Evolutionary conservation across 2,329 filamentous ascomycete genomes (phyloP).

Genomic region (Curvularia spicifera): DNA sequence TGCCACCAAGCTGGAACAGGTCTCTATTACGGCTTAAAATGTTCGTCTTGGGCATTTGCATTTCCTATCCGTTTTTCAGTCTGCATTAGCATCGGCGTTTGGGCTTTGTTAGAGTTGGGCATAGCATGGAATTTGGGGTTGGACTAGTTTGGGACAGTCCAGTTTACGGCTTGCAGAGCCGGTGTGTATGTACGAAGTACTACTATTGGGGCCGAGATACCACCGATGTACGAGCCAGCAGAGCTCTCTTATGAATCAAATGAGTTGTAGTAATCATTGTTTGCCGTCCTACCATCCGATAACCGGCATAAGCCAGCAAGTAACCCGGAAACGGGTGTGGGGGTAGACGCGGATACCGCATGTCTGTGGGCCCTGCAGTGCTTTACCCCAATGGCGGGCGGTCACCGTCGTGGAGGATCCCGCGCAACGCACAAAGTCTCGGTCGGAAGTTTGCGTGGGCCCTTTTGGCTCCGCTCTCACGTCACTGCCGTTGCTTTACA

Average conservation of each 20-base stretch:
- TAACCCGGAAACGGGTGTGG: neutral
- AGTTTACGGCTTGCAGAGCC: slow-evolving; percentile 14
- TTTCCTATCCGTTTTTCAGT: slow-evolving; percentile 2
- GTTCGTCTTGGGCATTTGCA: slow-evolving; percentile 6
- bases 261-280: neutral
- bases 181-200: slow-evolving; percentile 11
- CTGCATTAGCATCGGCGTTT: slow-evolving; percentile 27
- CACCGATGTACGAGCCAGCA: slow-evolving; percentile 22
- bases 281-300: neutral
- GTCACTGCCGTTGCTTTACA: slow-evolving; percentile 11
- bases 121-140: slow-evolving; percentile 47
- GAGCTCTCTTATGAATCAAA: slow-evolving; percentile 21
- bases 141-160: slow-evolving; percentile 10
- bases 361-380: neutral
- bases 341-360: neutral
- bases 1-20: slow-evolving; percentile 41
- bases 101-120: neutral
- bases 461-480: slow-evolving; percentile 17
- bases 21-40: slow-evolving; percentile 31
- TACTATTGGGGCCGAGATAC: slow-evolving; percentile 34
- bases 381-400: neutral
- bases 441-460: neutral
- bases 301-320: neutral
- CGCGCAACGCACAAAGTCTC: slow-evolving; percentile 6
- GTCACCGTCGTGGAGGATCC: slow-evolving; percentile 4